phyloP scores from a whole-genome alignment of 257 asterid genomes.

The Anisodus acutangulus region DNA sequence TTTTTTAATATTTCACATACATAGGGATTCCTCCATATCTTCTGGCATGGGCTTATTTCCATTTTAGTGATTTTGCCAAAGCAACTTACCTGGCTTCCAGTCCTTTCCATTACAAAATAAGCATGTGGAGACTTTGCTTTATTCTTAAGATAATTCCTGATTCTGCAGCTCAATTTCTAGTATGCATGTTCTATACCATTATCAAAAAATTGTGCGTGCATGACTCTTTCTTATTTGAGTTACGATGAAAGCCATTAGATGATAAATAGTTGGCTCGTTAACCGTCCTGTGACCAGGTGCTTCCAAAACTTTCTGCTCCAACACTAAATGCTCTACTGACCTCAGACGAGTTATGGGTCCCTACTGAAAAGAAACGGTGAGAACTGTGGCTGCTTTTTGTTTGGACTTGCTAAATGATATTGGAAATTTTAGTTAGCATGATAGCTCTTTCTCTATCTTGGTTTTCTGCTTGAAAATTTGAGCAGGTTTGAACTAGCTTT shows the following conservation, averaged over 20 bases:
- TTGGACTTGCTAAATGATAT: conserved; percentile 25
- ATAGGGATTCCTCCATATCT: conserved; percentile 15
- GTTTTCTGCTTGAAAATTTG: conserved; percentile 6
- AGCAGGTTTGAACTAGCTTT: conserved; percentile 89
- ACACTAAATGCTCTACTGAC: conserved; percentile 85
- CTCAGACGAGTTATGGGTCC: conserved; percentile 94
- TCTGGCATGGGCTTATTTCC: background rate
- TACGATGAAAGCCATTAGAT: conserved; percentile 15
- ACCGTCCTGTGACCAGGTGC: conserved; percentile 62
- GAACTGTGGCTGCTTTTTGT: conserved; percentile 37
- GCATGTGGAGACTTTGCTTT: background rate
- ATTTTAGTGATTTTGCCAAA: background rate
- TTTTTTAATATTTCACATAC: background rate
- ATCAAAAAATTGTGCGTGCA: background rate
- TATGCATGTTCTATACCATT: background rate
- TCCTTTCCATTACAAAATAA: background rate
- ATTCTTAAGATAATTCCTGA: background rate
- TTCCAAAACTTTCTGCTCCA: conserved; percentile 93
- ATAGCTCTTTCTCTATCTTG: conserved; percentile 2
- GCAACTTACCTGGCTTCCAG: conserved; percentile 15
- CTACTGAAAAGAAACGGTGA: conserved; percentile 95
- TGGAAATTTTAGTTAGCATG: conserved; percentile 21
- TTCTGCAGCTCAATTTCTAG: conserved; percentile 21
- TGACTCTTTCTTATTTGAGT: conserved; percentile 24
- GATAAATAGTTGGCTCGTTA: background rate